phyloP scores from a whole-genome alignment of 116 monocot species.

The Iris pallida region DNA sequence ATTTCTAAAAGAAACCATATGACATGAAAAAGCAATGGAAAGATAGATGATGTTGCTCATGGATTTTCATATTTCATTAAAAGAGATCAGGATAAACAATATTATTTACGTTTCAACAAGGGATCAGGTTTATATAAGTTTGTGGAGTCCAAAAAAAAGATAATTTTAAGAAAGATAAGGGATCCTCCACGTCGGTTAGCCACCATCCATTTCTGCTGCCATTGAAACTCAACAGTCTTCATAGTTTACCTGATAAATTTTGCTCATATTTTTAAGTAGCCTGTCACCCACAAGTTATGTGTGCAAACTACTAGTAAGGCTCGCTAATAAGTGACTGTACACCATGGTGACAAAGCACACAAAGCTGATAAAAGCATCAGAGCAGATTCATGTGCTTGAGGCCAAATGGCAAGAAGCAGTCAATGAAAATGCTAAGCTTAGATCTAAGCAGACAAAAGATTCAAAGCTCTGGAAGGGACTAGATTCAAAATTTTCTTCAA shows the following conservation, averaged over 20 bases:
- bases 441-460: conserved; percentile 81
- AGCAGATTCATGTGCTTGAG: conserved; percentile 81
- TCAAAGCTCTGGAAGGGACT: conserved; percentile 79
- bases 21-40: too few species aligned
- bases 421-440: conserved; percentile 91
- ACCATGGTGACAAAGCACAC: conserved; percentile 42
- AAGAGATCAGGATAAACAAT: too few species aligned
- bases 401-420: conserved; percentile 62
- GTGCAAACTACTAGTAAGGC: neutral
- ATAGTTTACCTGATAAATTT: neutral
- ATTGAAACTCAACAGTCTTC: neutral
- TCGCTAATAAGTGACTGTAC: conserved; percentile 3
- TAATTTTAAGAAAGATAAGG: too few species aligned
- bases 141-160: too few species aligned
- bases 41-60: too few species aligned
- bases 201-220: neutral
- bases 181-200: too few species aligned
- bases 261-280: neutral
- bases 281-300: neutral
- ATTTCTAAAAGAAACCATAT: too few species aligned
- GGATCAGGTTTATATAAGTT: too few species aligned
- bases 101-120: too few species aligned
- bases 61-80: too few species aligned
- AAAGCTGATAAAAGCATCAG: conserved; percentile 74
- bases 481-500: conserved; percentile 81